Evolutionary conservation across 2,329 filamentous ascomycete species (phyloP), one percentile per base, ranked within the genome.

Genomic region (Rhinocladiella similis): DNA sequence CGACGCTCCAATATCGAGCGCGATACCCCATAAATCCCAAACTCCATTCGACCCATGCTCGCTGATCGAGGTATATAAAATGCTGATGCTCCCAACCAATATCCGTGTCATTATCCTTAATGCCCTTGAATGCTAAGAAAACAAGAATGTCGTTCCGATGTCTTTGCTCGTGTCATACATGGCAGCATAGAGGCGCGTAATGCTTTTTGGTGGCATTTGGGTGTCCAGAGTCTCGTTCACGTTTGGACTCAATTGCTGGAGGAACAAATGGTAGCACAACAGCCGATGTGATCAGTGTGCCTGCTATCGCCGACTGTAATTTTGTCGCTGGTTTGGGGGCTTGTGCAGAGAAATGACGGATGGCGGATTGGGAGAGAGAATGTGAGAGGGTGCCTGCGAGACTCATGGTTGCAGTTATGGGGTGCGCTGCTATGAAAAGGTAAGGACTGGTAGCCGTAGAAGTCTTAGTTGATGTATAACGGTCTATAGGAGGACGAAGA

Each of bases 191-290:
- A 35, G 63, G 62, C 42, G 57, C 60, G 52, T 65, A 58, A n/a
- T 66, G 75, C 70, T 73, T 74, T 54, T 68, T 71, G 4, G 59
- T 50, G 45, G 68, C 67, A 60, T 71, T 70, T 13, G 72, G 68
- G 47, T 69, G 71, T 33, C 71, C 71, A 12, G 66, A 66, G 42
- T 69, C 73, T 60, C 68, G 70, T 59, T 76, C 72, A 33, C 73
- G 69, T 33, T 73, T 75, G 57, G 75, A 77, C 58, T 77, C 75
- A 10, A 78, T 66, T 3, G 76, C 76, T 5, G 76, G 75, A 25
- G 76, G 76, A 2, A 77, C 70, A 59, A 77, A 78, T 4, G 76
- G 75, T 4, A 77, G 65, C 16, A 76, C 68, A 18, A 77, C 74
- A 1, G 72, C 73, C 1, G 74, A 73, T 39, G 72, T 65, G 13